Evolutionary conservation across 2,329 filamentous ascomycete species (phyloP), one percentile per base, ranked within the genome.

Genomic region (Gnomoniopsis smithogilvyi): DNA sequence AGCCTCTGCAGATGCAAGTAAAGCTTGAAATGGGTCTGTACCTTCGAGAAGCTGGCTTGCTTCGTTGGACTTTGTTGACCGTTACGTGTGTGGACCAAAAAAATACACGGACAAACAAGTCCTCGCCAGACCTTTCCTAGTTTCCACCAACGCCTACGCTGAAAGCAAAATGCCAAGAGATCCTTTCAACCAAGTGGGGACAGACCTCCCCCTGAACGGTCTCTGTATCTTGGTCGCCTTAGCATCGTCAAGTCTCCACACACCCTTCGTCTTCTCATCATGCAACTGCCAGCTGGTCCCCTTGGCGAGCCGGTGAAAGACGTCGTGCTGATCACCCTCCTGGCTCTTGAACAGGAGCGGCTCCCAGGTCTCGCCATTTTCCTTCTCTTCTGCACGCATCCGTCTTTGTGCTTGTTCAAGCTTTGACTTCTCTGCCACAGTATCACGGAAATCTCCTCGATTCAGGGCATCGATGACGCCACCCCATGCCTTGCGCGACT

Each of bases 371-470:
- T 70, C 65, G 6, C 76, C 76, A 38, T 68, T 67, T 15, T 80
- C 80, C 65, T 83, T 82, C 71, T 95, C 91, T 56, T 81, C 74
- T 66, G 83, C 84, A 61, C 92, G 83, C 77, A 94, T 79, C 61
- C 88, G 85, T 15, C 92, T 82, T 75, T 96, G 92, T 30, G 85
- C 84, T 67, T 93, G 88, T 72, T 96, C 92, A 58, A 96, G 90
- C 68, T 87, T 86, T 8, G 82, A 84, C 76, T 96, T 96, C 68
- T 92, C 88, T 0, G 74, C 73, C 0, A 84, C 83, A 0, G 89
- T 90, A 6, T 79, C 77, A 58, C 92, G 85, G 81, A 94, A 89
- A 68, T 96, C 88, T 24, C 89, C 89, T 60, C 78, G 80, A n/a
- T 78, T 74, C 59, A 96, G 89, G 24, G 86, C 90, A 3, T 81